Percentiles rank a stretch among this genome's conserved stretches.
These are phyloP conservation scores for Zoysia pacifica DNA, from an alignment of 176 grass and related monocot genomes.

Conservation along the genomic window DNA sequence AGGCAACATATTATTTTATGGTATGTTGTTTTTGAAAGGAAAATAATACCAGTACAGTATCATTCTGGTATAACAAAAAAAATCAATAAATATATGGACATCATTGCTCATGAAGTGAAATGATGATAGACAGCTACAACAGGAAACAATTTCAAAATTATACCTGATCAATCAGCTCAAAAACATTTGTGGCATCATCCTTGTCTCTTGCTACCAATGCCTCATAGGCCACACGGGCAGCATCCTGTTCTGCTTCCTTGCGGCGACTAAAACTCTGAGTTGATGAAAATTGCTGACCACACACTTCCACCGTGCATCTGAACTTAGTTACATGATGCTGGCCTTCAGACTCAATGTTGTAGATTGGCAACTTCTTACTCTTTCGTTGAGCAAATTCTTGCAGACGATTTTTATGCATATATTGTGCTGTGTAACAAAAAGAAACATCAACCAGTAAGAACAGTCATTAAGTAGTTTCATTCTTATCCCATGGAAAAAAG, in stretches of 20 bases:
- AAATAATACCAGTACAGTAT: neutral
- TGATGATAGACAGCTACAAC: constrained; percentile 11
- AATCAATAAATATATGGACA: constrained; percentile 7
- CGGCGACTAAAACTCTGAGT: constrained; percentile 32
- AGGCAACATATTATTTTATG: neutral
- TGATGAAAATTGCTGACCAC: constrained; percentile 44
- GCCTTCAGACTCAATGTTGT: constrained; percentile 37
- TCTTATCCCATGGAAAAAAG: neutral
- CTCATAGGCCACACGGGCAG: constrained; percentile 54
- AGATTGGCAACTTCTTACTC: constrained; percentile 36
- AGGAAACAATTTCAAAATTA: neutral
- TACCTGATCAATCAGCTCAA: constrained; percentile 56
- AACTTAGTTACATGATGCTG: constrained; percentile 42
- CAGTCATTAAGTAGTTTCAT: constrained; percentile 13
- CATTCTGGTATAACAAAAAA: constrained; percentile 3
- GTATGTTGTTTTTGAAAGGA: neutral
- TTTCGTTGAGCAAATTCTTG: constrained; percentile 36
- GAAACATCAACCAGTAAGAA: constrained; percentile 6
- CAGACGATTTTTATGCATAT: constrained; percentile 47
- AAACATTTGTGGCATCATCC: neutral
- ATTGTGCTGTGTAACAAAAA: constrained; percentile 39
- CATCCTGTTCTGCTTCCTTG: constrained; percentile 67
- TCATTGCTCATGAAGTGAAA: constrained; percentile 17
- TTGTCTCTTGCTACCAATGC: constrained; percentile 27
- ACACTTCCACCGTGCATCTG: constrained; percentile 51